Conservation (phyloP, 495 filamentous ascomycete species). For the Hypoxylon intermedium region DNA sequence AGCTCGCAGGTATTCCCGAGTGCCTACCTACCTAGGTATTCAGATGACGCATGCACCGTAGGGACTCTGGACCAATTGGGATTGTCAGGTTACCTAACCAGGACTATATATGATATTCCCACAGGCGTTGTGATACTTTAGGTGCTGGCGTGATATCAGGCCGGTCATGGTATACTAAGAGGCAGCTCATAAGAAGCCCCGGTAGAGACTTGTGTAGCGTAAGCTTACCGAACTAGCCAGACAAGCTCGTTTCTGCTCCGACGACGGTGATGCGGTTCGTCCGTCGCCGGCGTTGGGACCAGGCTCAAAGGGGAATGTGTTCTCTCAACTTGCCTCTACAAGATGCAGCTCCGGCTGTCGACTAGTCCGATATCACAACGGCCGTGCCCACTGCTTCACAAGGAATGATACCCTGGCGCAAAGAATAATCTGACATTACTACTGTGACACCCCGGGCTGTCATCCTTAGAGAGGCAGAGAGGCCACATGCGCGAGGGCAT, state of each 20-base stretch:
- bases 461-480: slow-evolving; percentile 9
- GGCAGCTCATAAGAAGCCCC: slow-evolving; percentile 4
- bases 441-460: slow-evolving; percentile 15
- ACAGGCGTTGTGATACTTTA: not conserved
- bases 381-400: slow-evolving; percentile 25
- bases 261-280: slow-evolving; percentile 17
- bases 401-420: slow-evolving; percentile 25
- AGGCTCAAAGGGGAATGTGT: slow-evolving; percentile 39
- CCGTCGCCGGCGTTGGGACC: slow-evolving; percentile 13
- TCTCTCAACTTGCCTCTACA: slow-evolving; percentile 29
- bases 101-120: not conserved
- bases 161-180: slow-evolving; percentile 11
- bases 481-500: slow-evolving; percentile 3
- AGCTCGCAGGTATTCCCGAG: slow-evolving; percentile 2
- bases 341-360: slow-evolving; percentile 26
- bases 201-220: slow-evolving; percentile 4
- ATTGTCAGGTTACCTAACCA: slow-evolving; percentile 3
- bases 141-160: slow-evolving; percentile 4
- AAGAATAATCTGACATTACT: slow-evolving; percentile 23
- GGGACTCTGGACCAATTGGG: slow-evolving; percentile 11
- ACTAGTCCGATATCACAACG: slow-evolving; percentile 21
- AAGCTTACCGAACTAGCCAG: slow-evolving; percentile 6
- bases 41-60: slow-evolving; percentile 7
- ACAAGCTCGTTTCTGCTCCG: slow-evolving; percentile 7
- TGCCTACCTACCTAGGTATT: not conserved